phyloP scores from a whole-genome alignment of 2,329 filamentous ascomycete genomes.

The Helotiales sp. region DNA sequence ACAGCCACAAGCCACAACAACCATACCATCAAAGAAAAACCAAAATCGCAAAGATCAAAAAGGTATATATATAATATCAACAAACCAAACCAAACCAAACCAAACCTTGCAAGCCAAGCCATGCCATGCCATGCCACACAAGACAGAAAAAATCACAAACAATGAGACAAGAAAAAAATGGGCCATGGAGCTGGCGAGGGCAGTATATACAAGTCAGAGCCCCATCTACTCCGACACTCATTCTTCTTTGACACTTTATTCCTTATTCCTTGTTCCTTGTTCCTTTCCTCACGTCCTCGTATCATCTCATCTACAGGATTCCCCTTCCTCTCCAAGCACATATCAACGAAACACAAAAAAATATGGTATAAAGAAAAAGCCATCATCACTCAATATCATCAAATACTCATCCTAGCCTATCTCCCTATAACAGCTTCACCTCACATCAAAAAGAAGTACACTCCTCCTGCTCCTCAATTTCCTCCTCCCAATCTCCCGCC shows the following conservation, averaged over 20 bases:
- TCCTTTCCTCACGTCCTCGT: background rate
- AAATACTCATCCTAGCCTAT: background rate
- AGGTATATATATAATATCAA: background rate
- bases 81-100: background rate
- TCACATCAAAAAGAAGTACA: background rate
- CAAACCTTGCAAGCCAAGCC: no score
- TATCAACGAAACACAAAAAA: no score
- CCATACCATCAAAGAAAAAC: background rate
- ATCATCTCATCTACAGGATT: background rate
- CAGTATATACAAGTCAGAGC: slow-evolving; percentile 8
- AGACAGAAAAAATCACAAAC: no score
- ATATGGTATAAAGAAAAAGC: background rate
- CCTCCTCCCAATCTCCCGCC: background rate
- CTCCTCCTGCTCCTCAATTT: background rate
- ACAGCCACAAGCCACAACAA: no score
- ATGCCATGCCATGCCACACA: no score
- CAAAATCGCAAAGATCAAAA: background rate
- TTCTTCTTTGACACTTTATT: background rate
- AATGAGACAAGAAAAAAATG: background rate
- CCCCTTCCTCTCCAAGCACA: no score
- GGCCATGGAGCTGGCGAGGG: slow-evolving; percentile 4
- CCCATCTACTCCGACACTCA: slow-evolving; percentile 9
- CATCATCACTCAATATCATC: background rate
- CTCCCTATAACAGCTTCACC: background rate
- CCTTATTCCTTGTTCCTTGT: no score